phyloP scores from a whole-genome alignment of 2,329 filamentous ascomycete genomes.

The Penicillium freii region DNA sequence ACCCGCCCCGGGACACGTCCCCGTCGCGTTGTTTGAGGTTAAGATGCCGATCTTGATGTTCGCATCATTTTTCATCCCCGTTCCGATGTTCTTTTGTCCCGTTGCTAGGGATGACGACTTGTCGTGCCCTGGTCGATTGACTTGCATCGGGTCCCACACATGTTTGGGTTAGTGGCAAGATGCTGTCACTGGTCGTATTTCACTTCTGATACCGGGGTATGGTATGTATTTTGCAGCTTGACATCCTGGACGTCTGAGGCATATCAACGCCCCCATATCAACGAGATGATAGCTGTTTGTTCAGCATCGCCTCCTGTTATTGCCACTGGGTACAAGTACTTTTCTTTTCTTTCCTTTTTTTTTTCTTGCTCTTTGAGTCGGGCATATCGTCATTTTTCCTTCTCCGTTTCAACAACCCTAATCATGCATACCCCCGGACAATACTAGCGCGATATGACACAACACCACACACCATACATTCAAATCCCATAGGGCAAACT shows the following conservation, averaged over 20 bases:
- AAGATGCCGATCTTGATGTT: neutral
- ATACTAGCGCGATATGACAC: neutral
- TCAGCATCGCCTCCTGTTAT: neutral
- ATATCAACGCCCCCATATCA: neutral
- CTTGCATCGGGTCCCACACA: neutral
- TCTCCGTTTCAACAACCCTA: neutral
- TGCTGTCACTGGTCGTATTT: neutral
- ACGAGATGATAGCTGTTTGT: neutral
- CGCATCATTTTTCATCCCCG: neutral
- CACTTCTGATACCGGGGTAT: neutral
- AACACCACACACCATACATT: neutral
- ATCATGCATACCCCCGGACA: neutral
- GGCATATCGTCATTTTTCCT: neutral
- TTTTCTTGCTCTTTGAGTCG: neutral
- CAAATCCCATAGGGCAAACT: neutral
- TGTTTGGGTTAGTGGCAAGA: neutral
- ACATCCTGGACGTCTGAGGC: neutral
- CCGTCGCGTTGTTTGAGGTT: neutral
- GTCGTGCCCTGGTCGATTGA: neutral
- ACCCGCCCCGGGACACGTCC: no score
- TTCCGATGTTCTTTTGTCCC: neutral
- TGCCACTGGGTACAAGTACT: neutral
- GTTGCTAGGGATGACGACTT: neutral
- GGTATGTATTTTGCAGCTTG: neutral
- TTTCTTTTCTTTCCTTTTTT: neutral